Conservation (phyloP, 306 rosid genomes). For the Dryas drummondii region DNA sequence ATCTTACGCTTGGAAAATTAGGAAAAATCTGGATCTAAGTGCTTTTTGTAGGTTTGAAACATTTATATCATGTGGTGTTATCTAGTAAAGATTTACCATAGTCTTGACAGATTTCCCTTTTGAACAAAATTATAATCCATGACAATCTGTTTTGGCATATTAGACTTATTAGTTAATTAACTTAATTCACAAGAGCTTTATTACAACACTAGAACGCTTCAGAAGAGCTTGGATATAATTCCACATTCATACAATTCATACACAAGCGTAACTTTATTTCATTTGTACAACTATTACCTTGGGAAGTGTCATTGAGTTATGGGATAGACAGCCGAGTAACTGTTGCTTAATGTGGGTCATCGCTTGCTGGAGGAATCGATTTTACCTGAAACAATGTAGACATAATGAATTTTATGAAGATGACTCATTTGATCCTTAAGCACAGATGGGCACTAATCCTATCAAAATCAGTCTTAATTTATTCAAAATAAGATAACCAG, state of each 20-base stretch:
- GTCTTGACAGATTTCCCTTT: too few species aligned
- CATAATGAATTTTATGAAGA: background rate
- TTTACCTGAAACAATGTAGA: constrained; percentile 52
- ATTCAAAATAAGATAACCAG: background rate
- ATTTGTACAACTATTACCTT: constrained; percentile 2
- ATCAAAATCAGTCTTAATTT: background rate
- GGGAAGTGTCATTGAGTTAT: constrained; percentile 16
- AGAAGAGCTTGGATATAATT: background rate
- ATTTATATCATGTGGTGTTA: too few species aligned
- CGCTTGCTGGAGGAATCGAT: constrained; percentile 62
- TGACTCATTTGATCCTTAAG: background rate
- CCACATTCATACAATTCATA: background rate
- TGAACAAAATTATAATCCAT: background rate
- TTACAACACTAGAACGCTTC: background rate
- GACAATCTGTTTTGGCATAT: background rate
- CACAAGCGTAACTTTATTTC: constrained; percentile 13
- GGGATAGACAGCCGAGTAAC: background rate
- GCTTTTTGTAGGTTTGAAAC: too few species aligned
- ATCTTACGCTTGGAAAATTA: too few species aligned
- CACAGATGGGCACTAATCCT: background rate
- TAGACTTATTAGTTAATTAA: too few species aligned
- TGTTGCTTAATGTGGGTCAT: constrained; percentile 40
- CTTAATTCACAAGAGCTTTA: background rate
- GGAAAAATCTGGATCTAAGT: too few species aligned
- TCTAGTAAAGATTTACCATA: too few species aligned